Evolutionary conservation across 2,329 filamentous ascomycete species (phyloP), one percentile per base, ranked within the genome.

Genomic region (Coniochaeta prunicola): DNA sequence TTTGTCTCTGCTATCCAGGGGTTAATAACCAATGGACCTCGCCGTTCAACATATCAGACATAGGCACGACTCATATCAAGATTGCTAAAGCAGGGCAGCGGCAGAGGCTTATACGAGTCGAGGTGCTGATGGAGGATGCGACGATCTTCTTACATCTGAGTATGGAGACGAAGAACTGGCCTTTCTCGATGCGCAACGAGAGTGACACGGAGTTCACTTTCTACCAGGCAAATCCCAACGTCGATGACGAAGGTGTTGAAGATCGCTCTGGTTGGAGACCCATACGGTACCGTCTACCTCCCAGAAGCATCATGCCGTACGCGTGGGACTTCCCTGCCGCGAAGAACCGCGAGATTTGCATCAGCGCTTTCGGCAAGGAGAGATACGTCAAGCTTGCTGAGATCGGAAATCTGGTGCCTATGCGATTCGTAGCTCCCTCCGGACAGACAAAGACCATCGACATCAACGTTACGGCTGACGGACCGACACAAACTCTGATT

Each of bases 271-370:
- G 91, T 4, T 99, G 94, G 91, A 89, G 90, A 63, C 92, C 92
- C 2, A 91, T 99, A 62, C 83, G 91, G 57, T 99, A 99, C 74
- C 88, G 93, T 33, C 79, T 99, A 31, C 96, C 96, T 2, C 87
- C 93, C 13, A 83, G 94, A 61, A 97, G 93, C 73, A 97, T 99
- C 73, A 99, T 99, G 94, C 94, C 96, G 0, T 99, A 99, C 68
- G 93, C 94, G 1, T 99, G 94, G 94, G 96, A 99, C 70, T 99
- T 96, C 74, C 96, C 94, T 1, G 93, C 94, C 1, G 92, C 92
- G n/a, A 97, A 96, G 75, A 89, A 91, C 75, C 96, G 94, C 68
- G 94, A 97, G 70, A 84, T 99, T 40, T 86, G 97, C 56, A 85
- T 99, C 69, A 87, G 80, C 57, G 88, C 88, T 8, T 86, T 88